Evolutionary conservation across 2,329 filamentous ascomycete genomes (phyloP).

Genomic region (Venturia pyrina): DNA sequence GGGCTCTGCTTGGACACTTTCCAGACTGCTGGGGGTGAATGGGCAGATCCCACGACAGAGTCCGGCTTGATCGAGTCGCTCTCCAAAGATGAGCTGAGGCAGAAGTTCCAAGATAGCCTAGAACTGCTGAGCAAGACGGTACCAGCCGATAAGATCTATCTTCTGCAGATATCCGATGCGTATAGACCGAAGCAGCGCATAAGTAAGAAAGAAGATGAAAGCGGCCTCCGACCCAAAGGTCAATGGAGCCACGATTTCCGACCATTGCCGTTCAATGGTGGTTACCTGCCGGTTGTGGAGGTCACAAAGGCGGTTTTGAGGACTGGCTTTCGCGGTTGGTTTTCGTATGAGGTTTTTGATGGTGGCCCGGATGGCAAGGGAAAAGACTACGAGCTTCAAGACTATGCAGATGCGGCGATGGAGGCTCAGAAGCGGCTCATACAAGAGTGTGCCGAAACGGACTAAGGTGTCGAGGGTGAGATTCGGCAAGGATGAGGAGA

Average conservation of each 20-base stretch:
- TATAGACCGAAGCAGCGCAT: slow-evolving; percentile 54
- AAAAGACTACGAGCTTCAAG: slow-evolving; percentile 24
- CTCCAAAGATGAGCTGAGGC: slow-evolving; percentile 36
- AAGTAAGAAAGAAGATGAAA: slow-evolving; percentile 38
- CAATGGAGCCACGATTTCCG: slow-evolving; percentile 64
- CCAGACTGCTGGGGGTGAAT: slow-evolving; percentile 63
- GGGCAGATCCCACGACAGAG: slow-evolving; percentile 57
- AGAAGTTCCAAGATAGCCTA: slow-evolving; percentile 45
- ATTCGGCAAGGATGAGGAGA: not conserved
- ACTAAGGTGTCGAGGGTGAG: not conserved
- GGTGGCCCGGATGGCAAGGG: slow-evolving; percentile 44
- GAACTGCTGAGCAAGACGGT: slow-evolving; percentile 46
- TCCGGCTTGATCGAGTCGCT: slow-evolving; percentile 48
- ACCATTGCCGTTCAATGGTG: slow-evolving; percentile 59
- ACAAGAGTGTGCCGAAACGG: slow-evolving; percentile 17
- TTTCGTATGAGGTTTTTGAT: slow-evolving; percentile 64
- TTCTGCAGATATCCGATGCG: slow-evolving; percentile 66
- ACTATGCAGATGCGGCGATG: slow-evolving; percentile 39
- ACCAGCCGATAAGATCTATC: slow-evolving; percentile 60
- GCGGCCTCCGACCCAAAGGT: slow-evolving; percentile 49
- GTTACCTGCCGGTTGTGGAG: slow-evolving; percentile 58
- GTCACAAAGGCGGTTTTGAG: slow-evolving; percentile 55
- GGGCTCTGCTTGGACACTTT: slow-evolving; percentile 72
- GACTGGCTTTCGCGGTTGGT: slow-evolving; percentile 58
- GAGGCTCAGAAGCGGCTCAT: slow-evolving; percentile 34